Evolutionary conservation across 1,284 basidiomycete genomes (phyloP).

Genomic region (Ganoderma sinense): DNA sequence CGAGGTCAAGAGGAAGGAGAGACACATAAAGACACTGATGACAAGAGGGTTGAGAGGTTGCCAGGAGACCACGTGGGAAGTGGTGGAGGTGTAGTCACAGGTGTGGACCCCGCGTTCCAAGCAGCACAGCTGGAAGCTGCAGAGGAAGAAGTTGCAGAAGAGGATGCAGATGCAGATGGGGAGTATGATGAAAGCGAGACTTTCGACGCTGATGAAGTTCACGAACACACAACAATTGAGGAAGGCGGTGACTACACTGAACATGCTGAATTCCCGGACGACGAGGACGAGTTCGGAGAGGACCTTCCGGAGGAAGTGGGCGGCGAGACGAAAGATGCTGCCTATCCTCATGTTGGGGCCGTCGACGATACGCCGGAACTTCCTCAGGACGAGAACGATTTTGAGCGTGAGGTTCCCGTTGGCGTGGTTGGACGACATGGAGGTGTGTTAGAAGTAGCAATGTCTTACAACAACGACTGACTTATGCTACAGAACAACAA

Average conservation of each 20-base stretch:
- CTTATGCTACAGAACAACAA: background rate
- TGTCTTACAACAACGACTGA: background rate
- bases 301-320: slow-evolving; percentile 34
- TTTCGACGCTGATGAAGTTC: slow-evolving; percentile 43
- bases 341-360: slow-evolving; percentile 8
- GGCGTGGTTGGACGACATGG: background rate
- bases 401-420: background rate
- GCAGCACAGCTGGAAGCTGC: background rate
- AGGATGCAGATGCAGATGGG: slow-evolving; percentile 2
- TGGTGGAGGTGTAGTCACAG: background rate
- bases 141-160: background rate
- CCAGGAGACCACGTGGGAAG: too few relatives aligned
- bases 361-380: slow-evolving; percentile 12
- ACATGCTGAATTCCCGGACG: slow-evolving; percentile 34
- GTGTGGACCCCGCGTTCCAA: background rate
- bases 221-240: slow-evolving; percentile 29
- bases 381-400: slow-evolving; percentile 3
- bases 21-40: background rate
- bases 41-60: background rate
- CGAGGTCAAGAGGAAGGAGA: slow-evolving; percentile 1
- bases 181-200: slow-evolving; percentile 23
- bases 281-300: slow-evolving; percentile 43
- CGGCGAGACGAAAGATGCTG: slow-evolving; percentile 13
- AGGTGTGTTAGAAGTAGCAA: background rate
- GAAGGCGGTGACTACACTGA: slow-evolving; percentile 38